Base-by-base conservation (phyloP, 1,139 yeast genomes). In the Candida tunisiensis region DNA sequence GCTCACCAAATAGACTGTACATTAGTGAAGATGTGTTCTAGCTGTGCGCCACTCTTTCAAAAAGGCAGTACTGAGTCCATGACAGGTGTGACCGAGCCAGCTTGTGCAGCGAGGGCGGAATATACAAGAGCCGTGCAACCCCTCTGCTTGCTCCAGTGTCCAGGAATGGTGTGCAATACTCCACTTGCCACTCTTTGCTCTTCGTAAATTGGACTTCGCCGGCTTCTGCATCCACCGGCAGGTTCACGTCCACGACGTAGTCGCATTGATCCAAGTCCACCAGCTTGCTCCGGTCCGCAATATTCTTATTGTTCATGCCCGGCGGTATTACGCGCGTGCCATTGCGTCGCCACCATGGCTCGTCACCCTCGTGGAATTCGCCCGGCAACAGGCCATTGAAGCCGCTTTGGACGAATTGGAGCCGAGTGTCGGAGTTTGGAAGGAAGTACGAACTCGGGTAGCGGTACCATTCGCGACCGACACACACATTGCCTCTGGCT, bases 381-480 rank as follows among this genome's bases (percentile, higher is more conserved):
- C 93, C 93, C 1, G 96, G 98, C 25, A 85, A 56, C 32, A 85
- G 55, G 0, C 96, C 96, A 44, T 73, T 69, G 49, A 85, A 85
- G 2, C 91, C 92, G 32, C 83, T 73, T 32, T 60, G 57, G 6
- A 79, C 69, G 47, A 80, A 85, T 38, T 58, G 57, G 16, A 82
- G 52, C 34, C 94, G 57, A 33, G 59, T 57, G 33, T 65, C 54
- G 19, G 64, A 60, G 2, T 78, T 74, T n/a, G n/a, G n/a, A 15
- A 85, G 54, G 44, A 83, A 79, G 47, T 83, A 77, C 0, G 95
- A 83, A 1, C 78, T 72, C 8, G 96, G 95, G 52, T 59, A 85
- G 44, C 88, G 79, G 44, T 82, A 82, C 95, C 96, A 85, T 53
- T 88, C 96, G 34, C 93, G 66, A 3, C 94, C 95, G 14, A 79